Evolutionary conservation across 2,329 filamentous ascomycete genomes (phyloP), one percentile per base, ranked within the genome.

Genomic region (Thelonectria rubi): DNA sequence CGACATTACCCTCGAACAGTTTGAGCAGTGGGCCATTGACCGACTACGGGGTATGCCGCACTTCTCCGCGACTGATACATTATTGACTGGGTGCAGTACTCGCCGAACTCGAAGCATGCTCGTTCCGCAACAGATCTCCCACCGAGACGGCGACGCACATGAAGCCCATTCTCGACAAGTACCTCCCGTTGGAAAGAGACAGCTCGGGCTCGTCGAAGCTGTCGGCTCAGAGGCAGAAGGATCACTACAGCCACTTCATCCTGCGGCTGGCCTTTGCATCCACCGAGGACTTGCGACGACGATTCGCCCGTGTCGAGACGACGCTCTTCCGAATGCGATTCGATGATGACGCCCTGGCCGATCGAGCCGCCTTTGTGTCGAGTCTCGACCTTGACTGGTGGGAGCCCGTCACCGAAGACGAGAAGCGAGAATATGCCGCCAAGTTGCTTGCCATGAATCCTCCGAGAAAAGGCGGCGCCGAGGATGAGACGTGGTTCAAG

Each of bases 21-120:
- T 99, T 73, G 95, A 99, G 76, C 93, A 97, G 85, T 99, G 95
- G 95, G 95, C 94, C 11, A 98, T 99, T 73, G 92, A 97, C 72
- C 85, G 95, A 59, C 78, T 99, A 67, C 90, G 93, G 79, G 86
- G 93, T 93, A 81, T 57, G 80, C 55, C 9, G 34, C 34, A 10
- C 15, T 2, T 1, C 1, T 7, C 0, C 10, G 18, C 20, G 3
- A 1, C 10, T 11, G 17, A 5, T 1, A 8, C 17, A 4, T 5
- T 32, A 24, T 68, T 72, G 58, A 72, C 55, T 32, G 3, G 9
- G 1, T 5, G 72, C 60, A 92, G 91, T 96, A 52, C 88, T 96
- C 62, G 91, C 91, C 58, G 92, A 96, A 77, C 83, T 99, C 57
- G 95, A 99, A 82, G 90, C 93, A 67, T 98, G 95, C 78, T 94